Base-by-base conservation (phyloP, 2,329 filamentous ascomycete species). In the Myrmaecium sp. region DNA sequence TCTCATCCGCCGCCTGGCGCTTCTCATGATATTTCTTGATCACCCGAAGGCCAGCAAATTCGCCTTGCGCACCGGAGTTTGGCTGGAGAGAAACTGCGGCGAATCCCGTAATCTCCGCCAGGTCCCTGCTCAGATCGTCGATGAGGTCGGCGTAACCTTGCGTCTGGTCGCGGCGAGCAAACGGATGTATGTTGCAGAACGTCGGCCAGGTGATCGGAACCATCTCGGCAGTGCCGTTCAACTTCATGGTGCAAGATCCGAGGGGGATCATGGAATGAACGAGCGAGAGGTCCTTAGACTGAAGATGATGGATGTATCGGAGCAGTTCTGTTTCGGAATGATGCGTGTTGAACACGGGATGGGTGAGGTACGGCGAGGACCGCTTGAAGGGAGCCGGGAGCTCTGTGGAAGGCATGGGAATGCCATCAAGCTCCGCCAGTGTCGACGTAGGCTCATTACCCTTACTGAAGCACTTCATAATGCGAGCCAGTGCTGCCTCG, bases 181-280 rank as follows among this genome's bases (percentile, higher is more conserved):
- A 82, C 0, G 86, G 86, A 54, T 95, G 86, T 17, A 92, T 63
- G 33, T 75, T 70, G 21, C 78, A 67, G 43, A 84, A 81, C 26
- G 74, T 69, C 1, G 74, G 70, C 55, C 73, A 75, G 1, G 79
- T 79, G 29, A 94, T 66, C 5, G 84, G 77, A 10, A 79, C 67
- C 86, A 95, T 94, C 58, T 94, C 82, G 1, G 80, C 80, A 3
- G 84, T 89, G 21, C 78, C 80, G 50, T 94, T 94, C 28, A 94
- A 71, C 63, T 95, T 95, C 86, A 95, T 95, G 9, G 86, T 95
- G 62, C 86, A 95, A 1, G 86, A 94, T 12, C 86, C 86, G 1
- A 95, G 68, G 3, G 86, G 83, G 33, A 95, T 95, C 86, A 95
- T 95, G 10, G 84, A 94, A 57, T 95, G 86, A 2, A 84, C 80